phyloP scores from a whole-genome alignment of 208 protist species.

The Crithidia bombi region DNA sequence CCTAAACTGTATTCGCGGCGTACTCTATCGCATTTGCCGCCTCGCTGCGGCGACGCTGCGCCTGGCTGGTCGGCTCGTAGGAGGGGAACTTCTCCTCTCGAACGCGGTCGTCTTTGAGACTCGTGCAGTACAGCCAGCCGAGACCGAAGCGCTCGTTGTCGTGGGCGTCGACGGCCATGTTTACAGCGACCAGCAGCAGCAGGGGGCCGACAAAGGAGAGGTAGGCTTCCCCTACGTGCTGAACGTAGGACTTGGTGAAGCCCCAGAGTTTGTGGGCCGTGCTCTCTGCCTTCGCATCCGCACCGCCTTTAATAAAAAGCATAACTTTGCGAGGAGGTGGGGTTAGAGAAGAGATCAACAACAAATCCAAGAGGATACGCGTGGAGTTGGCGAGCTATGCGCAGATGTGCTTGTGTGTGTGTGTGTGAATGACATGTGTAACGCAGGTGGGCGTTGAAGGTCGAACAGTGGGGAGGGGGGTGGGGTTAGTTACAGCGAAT shows the following conservation, averaged over 20 bases:
- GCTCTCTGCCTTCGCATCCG: constrained; percentile 26
- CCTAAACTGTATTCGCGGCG: constrained; percentile 48
- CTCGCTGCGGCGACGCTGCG: constrained; percentile 67
- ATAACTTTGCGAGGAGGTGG: background rate
- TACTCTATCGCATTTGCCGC: constrained; percentile 76
- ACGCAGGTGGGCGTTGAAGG: no score
- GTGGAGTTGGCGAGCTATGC: no score
- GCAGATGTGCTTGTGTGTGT: no score
- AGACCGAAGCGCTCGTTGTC: constrained; percentile 86
- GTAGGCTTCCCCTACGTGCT: constrained; percentile 49
- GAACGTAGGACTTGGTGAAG: constrained; percentile 66
- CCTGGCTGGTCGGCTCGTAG: constrained; percentile 66
- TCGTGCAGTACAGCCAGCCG: constrained; percentile 67
- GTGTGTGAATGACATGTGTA: no score
- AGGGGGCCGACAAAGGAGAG: constrained; percentile 62
- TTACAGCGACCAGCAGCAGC: constrained; percentile 53
- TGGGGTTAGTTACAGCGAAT: no score
- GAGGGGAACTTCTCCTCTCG: constrained; percentile 82
- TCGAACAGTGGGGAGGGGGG: no score
- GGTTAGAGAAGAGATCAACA: no score
- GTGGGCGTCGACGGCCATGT: constrained; percentile 55
- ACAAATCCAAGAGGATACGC: no score
- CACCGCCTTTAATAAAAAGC: constrained; percentile 27
- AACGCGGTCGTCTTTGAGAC: constrained; percentile 62
- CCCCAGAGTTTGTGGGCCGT: constrained; percentile 23